These are phyloP conservation scores for Halteria grandinella DNA, from an alignment of 73 alveolate genomes.

Conservation along the genomic window DNA sequence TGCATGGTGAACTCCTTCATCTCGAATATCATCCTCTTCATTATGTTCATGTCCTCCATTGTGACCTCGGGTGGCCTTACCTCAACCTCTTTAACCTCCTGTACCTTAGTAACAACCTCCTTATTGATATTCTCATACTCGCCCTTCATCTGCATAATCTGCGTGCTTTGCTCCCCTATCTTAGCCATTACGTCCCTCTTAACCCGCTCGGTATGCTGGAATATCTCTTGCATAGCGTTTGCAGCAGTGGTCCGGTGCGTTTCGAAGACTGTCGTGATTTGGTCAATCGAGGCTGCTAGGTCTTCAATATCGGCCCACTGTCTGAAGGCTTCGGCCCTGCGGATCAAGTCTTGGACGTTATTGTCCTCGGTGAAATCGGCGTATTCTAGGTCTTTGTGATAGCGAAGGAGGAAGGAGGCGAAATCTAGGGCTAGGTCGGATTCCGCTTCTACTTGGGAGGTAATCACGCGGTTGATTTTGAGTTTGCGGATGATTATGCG, in stretches of 20 bases:
- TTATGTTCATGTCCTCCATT: slow-evolving; percentile 1
- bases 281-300: slow-evolving; percentile 54
- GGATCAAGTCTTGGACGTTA: neutral
- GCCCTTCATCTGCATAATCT: neutral
- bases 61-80: neutral
- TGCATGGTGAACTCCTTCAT: neutral
- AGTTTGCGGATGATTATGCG: slow-evolving; percentile 42
- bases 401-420: slow-evolving; percentile 29
- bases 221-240: slow-evolving; percentile 52
- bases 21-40: slow-evolving; percentile 31
- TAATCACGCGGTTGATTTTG: slow-evolving; percentile 12
- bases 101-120: too few species aligned
- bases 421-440: slow-evolving; percentile 50
- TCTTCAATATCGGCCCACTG: slow-evolving; percentile 68
- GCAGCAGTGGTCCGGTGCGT: slow-evolving; percentile 56
- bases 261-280: slow-evolving; percentile 20
- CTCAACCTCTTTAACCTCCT: slow-evolving; percentile 37
- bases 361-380: slow-evolving; percentile 48
- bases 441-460: slow-evolving; percentile 18
- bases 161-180: neutral
- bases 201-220: slow-evolving; percentile 14
- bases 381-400: slow-evolving; percentile 46
- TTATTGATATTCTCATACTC: slow-evolving; percentile 2
- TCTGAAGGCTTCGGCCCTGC: slow-evolving; percentile 52
- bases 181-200: neutral